Evolutionary conservation across 179 eudicot species (phyloP), one percentile per base, ranked within the genome.

Genomic region (Silene vulgaris): DNA sequence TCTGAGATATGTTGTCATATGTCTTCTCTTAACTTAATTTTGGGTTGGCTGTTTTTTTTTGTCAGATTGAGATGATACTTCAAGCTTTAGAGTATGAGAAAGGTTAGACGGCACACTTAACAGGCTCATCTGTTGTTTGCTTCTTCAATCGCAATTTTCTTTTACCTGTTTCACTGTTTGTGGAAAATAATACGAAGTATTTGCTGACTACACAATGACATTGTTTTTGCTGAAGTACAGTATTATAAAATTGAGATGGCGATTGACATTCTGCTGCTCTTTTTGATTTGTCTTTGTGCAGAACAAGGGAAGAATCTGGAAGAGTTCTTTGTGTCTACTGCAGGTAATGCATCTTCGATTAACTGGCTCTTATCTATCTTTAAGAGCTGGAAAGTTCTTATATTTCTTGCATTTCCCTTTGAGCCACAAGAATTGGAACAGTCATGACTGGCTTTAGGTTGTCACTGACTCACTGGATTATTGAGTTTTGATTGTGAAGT

Each of bases 31-130:
- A 20, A 64, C 73, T 28, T 84, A 65, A 82, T 70, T 60, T 26
- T 68, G 63, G 43, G 60, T 45, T 74, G 19, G 28, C 72, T 73
- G 16, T 35, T 72, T 23, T 1, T 77, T 30, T 50, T 56, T 66
- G 80, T 74, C 88, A 95, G 99, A 86, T 90, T 84, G 99, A 95
- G 85, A 94, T 94, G 99, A 92, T 90, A 81, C 97, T 95, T 83
- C 99, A 95, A 80, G 99, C 97, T 14, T 86, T 80, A 80, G 97
- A 95, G 84, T 95, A 95, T 81, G 99, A 95, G 85, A 94, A 86
- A 70, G 99, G 97, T 92, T 79, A 78, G 78, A 28, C 3, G 74
- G 45, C 43, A 16, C 45, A 73, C 45, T 67, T 20, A 52, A 17
- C 59, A 30, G 43, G n/a, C n/a, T 21, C 23, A 26, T 26, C 23